Base-by-base conservation (phyloP, 2,329 filamentous ascomycete species). In the Mycocentrospora acerina region DNA sequence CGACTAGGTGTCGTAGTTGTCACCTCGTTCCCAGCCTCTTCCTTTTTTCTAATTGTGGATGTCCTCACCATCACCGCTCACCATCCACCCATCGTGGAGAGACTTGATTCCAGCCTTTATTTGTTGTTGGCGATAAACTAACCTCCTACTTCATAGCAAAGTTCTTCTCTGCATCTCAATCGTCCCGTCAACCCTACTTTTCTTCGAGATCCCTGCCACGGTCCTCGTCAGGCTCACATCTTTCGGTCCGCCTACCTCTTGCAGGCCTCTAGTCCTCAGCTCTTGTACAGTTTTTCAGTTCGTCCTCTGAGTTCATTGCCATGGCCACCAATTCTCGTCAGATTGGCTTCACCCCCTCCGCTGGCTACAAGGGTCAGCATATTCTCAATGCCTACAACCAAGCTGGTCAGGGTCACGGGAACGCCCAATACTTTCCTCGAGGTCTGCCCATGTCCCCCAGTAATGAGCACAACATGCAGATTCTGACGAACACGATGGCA, bases 371-470 rank as follows among this genome's bases (percentile, higher is more conserved):
- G 53, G 52, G 52, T 31, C 63, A 61, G 41, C 48, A 53, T 31
- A 56, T 66, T 55, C 48, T 59, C 42, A 54, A 53, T 35, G 49
- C 51, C 37, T 65, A 67, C 43, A 49, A 47, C 24, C 54, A 55
- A 39, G 41, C 44, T 30, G 46, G 27, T 16, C 12, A 12, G 11
- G 42, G 45, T 29, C 62, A 66, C 35, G 57, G 53, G 32, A 58
- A 65, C 36, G 56, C 55, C 29, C 58, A 58, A 35, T 66, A 64
- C 55, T 57, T 67, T 42, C 59, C 59, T 37, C 62, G 64, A 53
- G 60, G 62, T 52, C 55, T 60, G 49, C 60, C 53, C 11, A 53
- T 64, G 44, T 59, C 62, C 39, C 54, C 57, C 19, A 55, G 58
- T 34, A 56, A 46, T 48, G 62, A 64, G 19, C 44, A 48, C 46